These are phyloP conservation scores for Gynostemma pentaphyllum DNA, from an alignment of 306 rosid species.

Conservation along the genomic window DNA sequence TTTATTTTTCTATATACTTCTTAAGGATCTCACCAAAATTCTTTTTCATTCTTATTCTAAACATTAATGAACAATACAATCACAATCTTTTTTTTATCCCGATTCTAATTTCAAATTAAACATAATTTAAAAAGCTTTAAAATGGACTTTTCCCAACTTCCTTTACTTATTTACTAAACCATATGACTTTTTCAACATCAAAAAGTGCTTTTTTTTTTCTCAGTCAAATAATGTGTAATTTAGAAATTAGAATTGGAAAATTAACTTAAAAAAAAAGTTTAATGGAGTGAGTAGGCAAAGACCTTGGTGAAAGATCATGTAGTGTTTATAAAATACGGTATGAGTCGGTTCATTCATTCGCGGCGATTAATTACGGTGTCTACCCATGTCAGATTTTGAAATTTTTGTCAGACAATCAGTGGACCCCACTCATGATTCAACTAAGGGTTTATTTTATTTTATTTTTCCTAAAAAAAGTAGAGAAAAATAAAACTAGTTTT, in stretches of 20 bases:
- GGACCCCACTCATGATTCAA: constrained; percentile 5
- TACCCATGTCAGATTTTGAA: not conserved
- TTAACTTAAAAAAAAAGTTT: too few species aligned
- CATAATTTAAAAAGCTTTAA: not conserved
- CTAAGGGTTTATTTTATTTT: too few species aligned
- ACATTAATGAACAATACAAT: too few species aligned
- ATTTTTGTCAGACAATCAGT: not conserved
- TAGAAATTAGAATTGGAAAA: not conserved
- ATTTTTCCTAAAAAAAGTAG: too few species aligned
- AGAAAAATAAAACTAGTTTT: too few species aligned
- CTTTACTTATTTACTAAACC: too few species aligned
- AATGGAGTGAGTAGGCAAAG: not conserved
- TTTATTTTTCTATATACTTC: too few species aligned
- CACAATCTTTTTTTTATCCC: too few species aligned
- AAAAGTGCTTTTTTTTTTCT: not conserved
- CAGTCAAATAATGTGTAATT: not conserved
- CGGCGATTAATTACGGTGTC: not conserved
- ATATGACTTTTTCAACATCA: not conserved
- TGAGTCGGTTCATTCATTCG: not conserved
- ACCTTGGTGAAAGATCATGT: not conserved
- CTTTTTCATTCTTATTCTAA: too few species aligned
- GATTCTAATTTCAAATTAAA: too few species aligned
- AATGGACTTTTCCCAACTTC: not conserved
- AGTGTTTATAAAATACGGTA: constrained; percentile 1
- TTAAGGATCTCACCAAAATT: too few species aligned